phyloP scores from a whole-genome alignment of 495 filamentous ascomycete genomes.

The Penicillium argentinense region DNA sequence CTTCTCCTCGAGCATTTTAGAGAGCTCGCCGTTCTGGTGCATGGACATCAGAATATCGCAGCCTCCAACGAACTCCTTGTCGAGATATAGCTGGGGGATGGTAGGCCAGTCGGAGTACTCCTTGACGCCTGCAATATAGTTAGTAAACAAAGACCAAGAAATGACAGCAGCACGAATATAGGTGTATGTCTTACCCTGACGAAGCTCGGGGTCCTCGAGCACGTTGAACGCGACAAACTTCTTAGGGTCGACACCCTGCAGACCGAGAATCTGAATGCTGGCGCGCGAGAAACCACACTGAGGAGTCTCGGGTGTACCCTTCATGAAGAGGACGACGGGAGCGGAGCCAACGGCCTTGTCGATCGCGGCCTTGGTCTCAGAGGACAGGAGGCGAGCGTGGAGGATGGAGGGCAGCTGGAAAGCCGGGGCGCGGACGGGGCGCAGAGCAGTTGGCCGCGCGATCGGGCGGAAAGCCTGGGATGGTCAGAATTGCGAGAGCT shows the following conservation, averaged over 20 bases:
- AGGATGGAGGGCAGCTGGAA: conserved; percentile 33
- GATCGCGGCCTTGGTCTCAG: conserved; percentile 74
- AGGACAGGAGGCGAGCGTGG: conserved; percentile 68
- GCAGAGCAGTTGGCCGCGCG: conserved; percentile 27
- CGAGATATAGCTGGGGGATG: conserved; percentile 92
- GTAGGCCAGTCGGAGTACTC: conserved; percentile 99
- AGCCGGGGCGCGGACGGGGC: conserved; percentile 25
- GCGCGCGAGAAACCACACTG: conserved; percentile 97
- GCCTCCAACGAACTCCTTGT: conserved; percentile 94
- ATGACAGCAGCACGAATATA: background rate
- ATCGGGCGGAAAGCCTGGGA: conserved; percentile 39
- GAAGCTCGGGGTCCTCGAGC: conserved; percentile 81
- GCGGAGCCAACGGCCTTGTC: conserved; percentile 81
- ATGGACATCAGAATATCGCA: conserved; percentile 97
- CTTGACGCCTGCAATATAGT: conserved; percentile 74
- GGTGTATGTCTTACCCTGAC: conserved; percentile 64
- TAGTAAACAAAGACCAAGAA: background rate
- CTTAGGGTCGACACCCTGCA: conserved; percentile 93
- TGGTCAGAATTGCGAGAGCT: conserved; percentile 8
- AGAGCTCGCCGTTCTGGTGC: conserved; percentile 94
- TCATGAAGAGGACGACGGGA: conserved; percentile 98
- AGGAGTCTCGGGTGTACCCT: conserved; percentile 94
- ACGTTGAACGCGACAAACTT: conserved; percentile 99
- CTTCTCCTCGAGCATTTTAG: conserved; percentile 89
- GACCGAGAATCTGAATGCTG: conserved; percentile 87